phyloP scores from a whole-genome alignment of 2,329 filamentous ascomycete species.

The Apiospora kogelbergensis region DNA sequence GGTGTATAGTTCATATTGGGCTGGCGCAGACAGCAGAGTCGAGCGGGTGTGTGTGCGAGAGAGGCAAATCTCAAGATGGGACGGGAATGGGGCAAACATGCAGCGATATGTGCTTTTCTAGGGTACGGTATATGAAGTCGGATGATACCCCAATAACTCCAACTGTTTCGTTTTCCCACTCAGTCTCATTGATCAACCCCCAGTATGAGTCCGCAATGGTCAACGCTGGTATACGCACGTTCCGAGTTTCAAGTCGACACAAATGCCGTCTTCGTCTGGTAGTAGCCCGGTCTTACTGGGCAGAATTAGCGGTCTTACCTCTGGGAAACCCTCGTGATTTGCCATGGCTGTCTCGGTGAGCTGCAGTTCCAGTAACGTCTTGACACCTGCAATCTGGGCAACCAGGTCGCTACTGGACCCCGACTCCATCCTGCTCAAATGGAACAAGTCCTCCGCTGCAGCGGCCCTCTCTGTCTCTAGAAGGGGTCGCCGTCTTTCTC shows the following conservation, averaged over 20 bases:
- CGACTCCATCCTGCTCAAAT: neutral
- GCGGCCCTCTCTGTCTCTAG: neutral
- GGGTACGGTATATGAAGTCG: neutral
- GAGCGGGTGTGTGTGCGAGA: neutral
- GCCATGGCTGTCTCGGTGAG: neutral
- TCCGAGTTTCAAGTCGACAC: neutral
- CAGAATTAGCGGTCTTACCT: neutral
- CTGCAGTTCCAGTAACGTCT: neutral
- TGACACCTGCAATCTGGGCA: neutral
- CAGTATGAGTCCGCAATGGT: neutral
- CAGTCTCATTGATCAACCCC: neutral
- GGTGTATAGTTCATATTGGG: conserved; percentile 17
- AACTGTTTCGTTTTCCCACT: neutral
- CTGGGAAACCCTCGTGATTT: neutral
- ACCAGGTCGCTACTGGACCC: neutral
- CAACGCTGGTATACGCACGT: neutral
- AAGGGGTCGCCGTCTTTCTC: conserved; percentile 5
- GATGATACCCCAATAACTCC: neutral
- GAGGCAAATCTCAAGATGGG: neutral
- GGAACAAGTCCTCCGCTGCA: neutral
- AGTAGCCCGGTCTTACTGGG: neutral
- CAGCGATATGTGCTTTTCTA: neutral
- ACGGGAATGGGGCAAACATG: neutral
- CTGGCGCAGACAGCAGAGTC: neutral
- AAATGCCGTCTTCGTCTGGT: neutral